Conservation (phyloP, 2,329 filamentous ascomycete species). For the Fusarium sp. region DNA sequence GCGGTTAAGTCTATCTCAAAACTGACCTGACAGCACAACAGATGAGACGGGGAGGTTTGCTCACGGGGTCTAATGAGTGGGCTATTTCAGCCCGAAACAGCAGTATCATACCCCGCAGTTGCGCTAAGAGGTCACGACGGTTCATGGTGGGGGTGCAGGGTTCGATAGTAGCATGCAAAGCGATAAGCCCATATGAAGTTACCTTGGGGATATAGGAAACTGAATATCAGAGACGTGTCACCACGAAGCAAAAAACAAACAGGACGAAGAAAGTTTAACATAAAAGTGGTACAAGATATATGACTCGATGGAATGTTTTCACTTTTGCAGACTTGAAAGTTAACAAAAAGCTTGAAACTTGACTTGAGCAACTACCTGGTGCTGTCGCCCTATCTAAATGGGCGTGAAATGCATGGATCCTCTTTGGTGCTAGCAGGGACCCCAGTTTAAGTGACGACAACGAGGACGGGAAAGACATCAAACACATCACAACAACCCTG, state of each 20-base stretch:
- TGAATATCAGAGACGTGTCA: background rate
- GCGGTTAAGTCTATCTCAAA: slow-evolving; percentile 22
- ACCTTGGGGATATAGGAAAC: background rate
- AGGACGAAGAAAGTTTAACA: background rate
- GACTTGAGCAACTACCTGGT: slow-evolving; percentile 2
- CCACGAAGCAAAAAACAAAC: background rate
- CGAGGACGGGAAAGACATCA: slow-evolving; percentile 30
- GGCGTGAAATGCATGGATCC: slow-evolving; percentile 37
- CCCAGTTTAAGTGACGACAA: slow-evolving; percentile 40
- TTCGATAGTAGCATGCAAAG: slow-evolving; percentile 39
- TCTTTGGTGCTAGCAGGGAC: slow-evolving; percentile 34
- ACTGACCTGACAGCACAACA: slow-evolving; percentile 20
- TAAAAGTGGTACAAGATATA: background rate
- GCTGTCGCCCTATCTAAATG: slow-evolving; percentile 23
- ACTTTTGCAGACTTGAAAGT: background rate
- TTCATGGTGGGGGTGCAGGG: slow-evolving; percentile 37
- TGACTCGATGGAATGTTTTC: background rate
- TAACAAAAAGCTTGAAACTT: background rate
- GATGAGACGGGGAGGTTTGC: slow-evolving; percentile 35
- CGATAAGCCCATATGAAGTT: slow-evolving; percentile 27
- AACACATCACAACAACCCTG: slow-evolving; percentile 24
- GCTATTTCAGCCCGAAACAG: slow-evolving; percentile 29
- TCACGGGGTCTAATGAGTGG: slow-evolving; percentile 38
- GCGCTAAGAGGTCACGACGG: slow-evolving; percentile 41
- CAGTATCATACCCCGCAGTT: slow-evolving; percentile 40